phyloP scores from a whole-genome alignment of 805 yeast genomes.

The Lipomyces japonicus region DNA sequence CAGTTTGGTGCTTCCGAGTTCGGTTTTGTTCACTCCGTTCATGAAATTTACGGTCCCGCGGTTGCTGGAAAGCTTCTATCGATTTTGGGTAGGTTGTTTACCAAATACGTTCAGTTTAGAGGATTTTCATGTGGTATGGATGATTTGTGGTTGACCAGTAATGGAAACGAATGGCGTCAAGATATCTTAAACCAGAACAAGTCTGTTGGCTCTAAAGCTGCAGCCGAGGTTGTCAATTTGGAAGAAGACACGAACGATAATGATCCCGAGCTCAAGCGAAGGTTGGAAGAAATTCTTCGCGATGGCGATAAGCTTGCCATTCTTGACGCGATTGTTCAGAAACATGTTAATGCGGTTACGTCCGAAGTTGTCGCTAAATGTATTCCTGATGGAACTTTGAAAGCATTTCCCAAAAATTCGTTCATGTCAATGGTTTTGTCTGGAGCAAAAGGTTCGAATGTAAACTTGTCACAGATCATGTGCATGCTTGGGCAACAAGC shows the following conservation, averaged over 20 bases:
- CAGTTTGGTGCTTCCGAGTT: conserved; percentile 98
- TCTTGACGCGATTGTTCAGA: conserved; percentile 91
- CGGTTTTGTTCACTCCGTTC: conserved; percentile 94
- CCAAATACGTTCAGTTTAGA: conserved; percentile 84
- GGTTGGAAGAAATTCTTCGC: conserved; percentile 91
- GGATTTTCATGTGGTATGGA: conserved; percentile 99
- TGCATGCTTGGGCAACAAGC: conserved; percentile 99
- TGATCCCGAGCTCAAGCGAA: conserved; percentile 75
- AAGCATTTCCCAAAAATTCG: conserved; percentile 88
- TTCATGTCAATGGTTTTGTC: conserved; percentile 99
- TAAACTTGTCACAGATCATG: conserved; percentile 98
- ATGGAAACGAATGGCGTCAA: conserved; percentile 81
- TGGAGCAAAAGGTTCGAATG: conserved; percentile 99
- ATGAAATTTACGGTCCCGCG: conserved; percentile 90
- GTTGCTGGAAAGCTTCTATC: conserved; percentile 86
- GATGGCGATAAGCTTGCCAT: conserved; percentile 90
- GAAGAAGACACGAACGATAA: conserved; percentile 46
- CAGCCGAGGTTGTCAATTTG: conserved; percentile 88
- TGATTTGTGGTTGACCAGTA: conserved; percentile 85
- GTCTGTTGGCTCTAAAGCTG: conserved; percentile 87
- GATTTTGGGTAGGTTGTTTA: conserved; percentile 91
- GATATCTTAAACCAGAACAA: conserved; percentile 74
- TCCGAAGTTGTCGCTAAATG: conserved; percentile 91
- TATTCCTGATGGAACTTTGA: conserved; percentile 95
- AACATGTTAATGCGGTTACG: conserved; percentile 86